Percentiles rank a stretch among this genome's conserved stretches.
These are phyloP conservation scores for Ophiostoma fasciatum DNA, from an alignment of 2,329 filamentous ascomycete species.

Conservation along the genomic window DNA sequence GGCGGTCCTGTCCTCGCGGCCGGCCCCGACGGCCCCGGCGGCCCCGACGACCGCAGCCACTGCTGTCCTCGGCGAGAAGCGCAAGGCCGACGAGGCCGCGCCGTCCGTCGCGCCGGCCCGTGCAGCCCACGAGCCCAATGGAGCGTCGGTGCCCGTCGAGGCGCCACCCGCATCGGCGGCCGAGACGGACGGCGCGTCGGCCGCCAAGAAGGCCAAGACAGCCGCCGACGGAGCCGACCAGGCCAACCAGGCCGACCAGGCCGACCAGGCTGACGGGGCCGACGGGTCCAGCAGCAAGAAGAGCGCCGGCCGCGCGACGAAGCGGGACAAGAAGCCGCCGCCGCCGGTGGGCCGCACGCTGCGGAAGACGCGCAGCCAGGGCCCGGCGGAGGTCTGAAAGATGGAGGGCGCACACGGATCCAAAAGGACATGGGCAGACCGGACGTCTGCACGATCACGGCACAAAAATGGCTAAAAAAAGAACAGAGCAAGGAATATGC, in stretches of 20 bases:
- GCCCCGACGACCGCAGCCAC: too few species aligned
- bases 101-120: too few species aligned
- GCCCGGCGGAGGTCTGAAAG: conserved; percentile 10
- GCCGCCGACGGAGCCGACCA: not conserved
- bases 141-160: too few species aligned
- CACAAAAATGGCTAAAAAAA: too few species aligned
- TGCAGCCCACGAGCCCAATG: too few species aligned
- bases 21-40: too few species aligned
- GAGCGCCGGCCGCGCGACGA: conserved; percentile 9
- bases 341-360: conserved; percentile 20
- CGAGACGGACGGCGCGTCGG: not conserved
- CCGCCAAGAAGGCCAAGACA: conserved; percentile 9
- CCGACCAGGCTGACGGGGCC: not conserved
- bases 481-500: too few species aligned
- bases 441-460: too few species aligned
- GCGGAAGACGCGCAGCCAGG: conserved; percentile 26
- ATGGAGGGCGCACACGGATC: not conserved
- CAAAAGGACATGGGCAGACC: not conserved
- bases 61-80: conserved; percentile 15
- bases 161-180: too few species aligned
- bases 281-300: conserved; percentile 10
- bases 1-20: too few species aligned
- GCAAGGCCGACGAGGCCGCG: conserved; percentile 11
- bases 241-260: not conserved
- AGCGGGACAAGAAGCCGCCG: conserved; percentile 15